Percentiles rank a stretch among this genome's conserved stretches.
phyloP scores from a whole-genome alignment of 345 rosid species.

The Aethionema arabicum region DNA sequence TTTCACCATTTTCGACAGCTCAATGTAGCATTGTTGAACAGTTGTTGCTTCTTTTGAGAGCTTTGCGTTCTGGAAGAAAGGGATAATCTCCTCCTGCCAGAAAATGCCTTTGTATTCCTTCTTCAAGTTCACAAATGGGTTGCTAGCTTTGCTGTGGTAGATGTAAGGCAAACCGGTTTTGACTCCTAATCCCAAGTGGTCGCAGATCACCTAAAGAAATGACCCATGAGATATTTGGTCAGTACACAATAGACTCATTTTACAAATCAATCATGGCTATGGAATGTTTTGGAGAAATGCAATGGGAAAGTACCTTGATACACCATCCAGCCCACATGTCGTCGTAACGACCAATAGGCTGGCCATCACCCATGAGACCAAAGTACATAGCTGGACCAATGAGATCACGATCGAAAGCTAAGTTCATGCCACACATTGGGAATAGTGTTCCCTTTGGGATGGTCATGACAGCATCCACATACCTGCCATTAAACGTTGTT shows the following conservation, averaged over 20 bases:
- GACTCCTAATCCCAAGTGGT: constrained; percentile 81
- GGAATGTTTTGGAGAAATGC: not conserved
- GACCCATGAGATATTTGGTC: not conserved
- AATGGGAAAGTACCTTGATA: constrained; percentile 32
- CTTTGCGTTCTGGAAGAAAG: constrained; percentile 70
- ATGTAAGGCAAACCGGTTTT: constrained; percentile 91
- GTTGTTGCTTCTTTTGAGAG: constrained; percentile 83
- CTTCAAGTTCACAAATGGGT: constrained; percentile 84
- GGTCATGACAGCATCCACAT: constrained; percentile 85
- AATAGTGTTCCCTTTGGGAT: constrained; percentile 96
- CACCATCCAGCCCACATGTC: constrained; percentile 45
- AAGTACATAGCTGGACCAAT: constrained; percentile 47
- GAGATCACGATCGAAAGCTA: constrained; percentile 83
- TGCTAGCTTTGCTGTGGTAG: constrained; percentile 95
- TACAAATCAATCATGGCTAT: not conserved
- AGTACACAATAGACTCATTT: not conserved
- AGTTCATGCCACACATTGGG: constrained; percentile 99
- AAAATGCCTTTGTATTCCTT: constrained; percentile 91
- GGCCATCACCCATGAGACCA: constrained; percentile 50
- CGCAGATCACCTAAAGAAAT: constrained; percentile 66
- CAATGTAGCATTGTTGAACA: constrained; percentile 83
- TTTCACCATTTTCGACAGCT: constrained; percentile 75
- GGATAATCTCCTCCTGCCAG: constrained; percentile 96
- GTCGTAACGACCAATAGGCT: constrained; percentile 46
- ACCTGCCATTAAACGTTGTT: constrained; percentile 41